Base-by-base conservation (phyloP, 2,329 filamentous ascomycete species). In the Fusarium heterosporum region DNA sequence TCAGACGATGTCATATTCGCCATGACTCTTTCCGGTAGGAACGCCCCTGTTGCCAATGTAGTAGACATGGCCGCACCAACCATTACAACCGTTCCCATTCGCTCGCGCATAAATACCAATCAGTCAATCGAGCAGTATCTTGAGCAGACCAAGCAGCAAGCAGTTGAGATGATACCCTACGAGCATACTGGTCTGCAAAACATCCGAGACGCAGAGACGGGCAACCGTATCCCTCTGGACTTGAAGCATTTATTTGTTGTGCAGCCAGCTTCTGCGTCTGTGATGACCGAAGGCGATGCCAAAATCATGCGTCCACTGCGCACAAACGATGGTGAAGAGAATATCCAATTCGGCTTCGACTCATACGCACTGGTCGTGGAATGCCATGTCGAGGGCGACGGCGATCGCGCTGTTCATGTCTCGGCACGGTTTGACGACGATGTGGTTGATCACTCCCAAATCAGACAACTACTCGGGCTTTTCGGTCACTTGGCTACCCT, bases 171-270 rank as follows among this genome's bases (percentile, higher is more conserved):
- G 47, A 50, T 50, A 34, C 47, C 47, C 38, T 51, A 51, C 38
- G 48, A 51, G 38, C 48, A 51, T 51, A 51, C 28, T 51, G 48
- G 48, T 51, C 38, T 51, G 48, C 48, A 51, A 51, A 51, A 51
- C 38, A 51, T 51, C 48, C 48, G 38, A 51, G 48, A 51, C 38
- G 48, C 48, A 51, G 38, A 42, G 28, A 51, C 48, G 14, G 48
- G 48, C 19, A 41, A 26, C 38, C 48, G 48, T 41, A 41, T 51
- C 36, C 48, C 48, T 41, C 48, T 51, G 48, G 48, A 51, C 48
- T 41, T 51, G 48, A 51, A 51, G 48, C 48, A 51, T 42, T 51
- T 51, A 41, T 51, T 51, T 28, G 8, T 51, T 42, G 48, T 51
- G 38, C 48, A 51, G 48, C 48, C 48, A 51, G 48, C 28, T 41